phyloP scores from a whole-genome alignment of 2,329 filamentous ascomycete species.

The Monosporascus sp. region DNA sequence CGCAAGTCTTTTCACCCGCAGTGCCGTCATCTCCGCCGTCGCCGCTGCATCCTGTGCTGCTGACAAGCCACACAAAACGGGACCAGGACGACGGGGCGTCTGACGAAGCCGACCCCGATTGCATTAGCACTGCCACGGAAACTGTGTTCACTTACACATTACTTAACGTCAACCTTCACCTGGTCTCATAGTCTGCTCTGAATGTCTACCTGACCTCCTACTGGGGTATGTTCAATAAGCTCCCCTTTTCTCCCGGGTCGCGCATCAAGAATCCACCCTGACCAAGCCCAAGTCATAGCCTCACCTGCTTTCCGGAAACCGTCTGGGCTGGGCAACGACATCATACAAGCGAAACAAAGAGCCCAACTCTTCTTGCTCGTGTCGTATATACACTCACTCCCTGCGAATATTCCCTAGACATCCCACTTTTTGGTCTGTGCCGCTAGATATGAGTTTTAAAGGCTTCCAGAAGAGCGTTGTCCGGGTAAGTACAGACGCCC shows the following conservation, averaged over 20 bases:
- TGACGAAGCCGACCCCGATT: conserved; percentile 1
- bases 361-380: neutral
- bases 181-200: too few relatives aligned
- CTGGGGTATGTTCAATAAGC: too few relatives aligned
- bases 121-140: conserved; percentile 17
- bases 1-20: too few relatives aligned
- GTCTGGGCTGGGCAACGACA: too few relatives aligned
- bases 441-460: conserved; percentile 80
- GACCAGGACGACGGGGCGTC: neutral
- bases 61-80: conserved; percentile 12
- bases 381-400: neutral
- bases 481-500: conserved; percentile 54
- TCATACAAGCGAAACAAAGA: neutral
- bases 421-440: neutral
- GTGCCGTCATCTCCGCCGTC: too few relatives aligned
- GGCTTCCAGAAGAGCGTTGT: conserved; percentile 87
- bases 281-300: too few relatives aligned
- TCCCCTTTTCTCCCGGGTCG: too few relatives aligned
- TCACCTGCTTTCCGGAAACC: too few relatives aligned
- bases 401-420: conserved; percentile 1
- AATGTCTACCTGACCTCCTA: too few relatives aligned
- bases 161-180: neutral
- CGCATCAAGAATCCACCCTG: too few relatives aligned
- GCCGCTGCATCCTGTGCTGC: too few relatives aligned
- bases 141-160: conserved; percentile 4